A percentile compares a stretch with the other conserved stretches of the same genome.
Evolutionary conservation across 83 land plant genomes (phyloP).

Genomic region (Isoetes engelmannii): DNA sequence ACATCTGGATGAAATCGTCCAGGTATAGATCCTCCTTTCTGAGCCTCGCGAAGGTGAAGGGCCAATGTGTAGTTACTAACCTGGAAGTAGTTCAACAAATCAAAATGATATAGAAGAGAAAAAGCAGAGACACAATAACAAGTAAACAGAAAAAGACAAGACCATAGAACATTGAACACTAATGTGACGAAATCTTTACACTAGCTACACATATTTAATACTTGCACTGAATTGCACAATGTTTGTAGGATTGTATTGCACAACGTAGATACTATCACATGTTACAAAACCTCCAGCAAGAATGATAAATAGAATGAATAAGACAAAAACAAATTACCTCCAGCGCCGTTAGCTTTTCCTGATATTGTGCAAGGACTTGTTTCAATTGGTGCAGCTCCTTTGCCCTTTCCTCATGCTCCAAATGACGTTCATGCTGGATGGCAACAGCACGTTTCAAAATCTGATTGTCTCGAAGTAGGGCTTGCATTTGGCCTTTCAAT

Average conservation of each 20-base stretch:
- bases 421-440: slow-evolving; percentile 84
- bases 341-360: slow-evolving; percentile 64
- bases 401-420: slow-evolving; percentile 54
- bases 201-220: not conserved
- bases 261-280: not conserved
- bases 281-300: not conserved
- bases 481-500: slow-evolving; percentile 70
- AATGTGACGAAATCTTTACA: not conserved
- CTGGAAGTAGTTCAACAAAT: slow-evolving; percentile 30
- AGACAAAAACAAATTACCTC: slow-evolving; percentile 37
- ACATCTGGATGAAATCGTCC: slow-evolving; percentile 83
- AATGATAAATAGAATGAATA: not conserved
- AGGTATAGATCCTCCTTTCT: slow-evolving; percentile 69
- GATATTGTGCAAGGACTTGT: slow-evolving; percentile 68
- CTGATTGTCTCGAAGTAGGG: slow-evolving; percentile 51
- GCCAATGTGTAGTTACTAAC: slow-evolving; percentile 74
- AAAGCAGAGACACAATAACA: not conserved
- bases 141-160: not conserved
- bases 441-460: slow-evolving; percentile 85
- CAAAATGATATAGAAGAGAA: not conserved
- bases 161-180: not conserved
- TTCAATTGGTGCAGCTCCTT: slow-evolving; percentile 65
- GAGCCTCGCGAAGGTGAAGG: slow-evolving; percentile 73
- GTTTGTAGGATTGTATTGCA: not conserved
- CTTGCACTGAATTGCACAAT: not conserved